These are phyloP conservation scores for Conringia planisiliqua DNA, from an alignment of 345 rosid genomes.

Conservation along the genomic window DNA sequence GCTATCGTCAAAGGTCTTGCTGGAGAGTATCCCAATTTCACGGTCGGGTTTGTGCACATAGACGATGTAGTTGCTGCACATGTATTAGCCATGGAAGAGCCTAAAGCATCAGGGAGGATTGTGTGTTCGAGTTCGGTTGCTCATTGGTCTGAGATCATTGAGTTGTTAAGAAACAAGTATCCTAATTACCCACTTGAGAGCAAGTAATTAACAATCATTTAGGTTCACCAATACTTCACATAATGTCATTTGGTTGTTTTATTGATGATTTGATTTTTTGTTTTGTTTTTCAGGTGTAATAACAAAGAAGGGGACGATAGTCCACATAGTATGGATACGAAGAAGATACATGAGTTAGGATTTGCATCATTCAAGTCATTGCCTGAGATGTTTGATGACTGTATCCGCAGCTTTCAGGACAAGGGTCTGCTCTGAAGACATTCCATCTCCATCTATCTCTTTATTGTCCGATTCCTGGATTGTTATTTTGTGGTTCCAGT, in stretches of 20 bases:
- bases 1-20: constrained; percentile 54
- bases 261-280: background rate
- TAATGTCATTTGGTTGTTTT: background rate
- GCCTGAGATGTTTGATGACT: constrained; percentile 80
- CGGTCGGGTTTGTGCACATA: constrained; percentile 78
- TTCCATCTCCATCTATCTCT: background rate
- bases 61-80: constrained; percentile 78
- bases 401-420: constrained; percentile 70
- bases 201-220: background rate
- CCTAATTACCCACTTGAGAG: constrained; percentile 41
- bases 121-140: constrained; percentile 72
- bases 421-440: constrained; percentile 54
- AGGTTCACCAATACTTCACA: background rate
- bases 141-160: constrained; percentile 71
- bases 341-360: constrained; percentile 58
- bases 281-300: constrained; percentile 42
- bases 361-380: constrained; percentile 53
- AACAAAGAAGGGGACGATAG: constrained; percentile 56
- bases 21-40: constrained; percentile 70
- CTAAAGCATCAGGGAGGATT: constrained; percentile 66
- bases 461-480: background rate
- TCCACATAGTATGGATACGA: constrained; percentile 78
- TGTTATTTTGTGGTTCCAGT: background rate
- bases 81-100: constrained; percentile 72
- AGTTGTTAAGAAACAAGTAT: constrained; percentile 65